A percentile compares a stretch with the other conserved stretches of the same genome.
These are phyloP conservation scores for Sporopachydermia quercuum DNA, from an alignment of 805 yeast genomes.

Conservation along the genomic window DNA sequence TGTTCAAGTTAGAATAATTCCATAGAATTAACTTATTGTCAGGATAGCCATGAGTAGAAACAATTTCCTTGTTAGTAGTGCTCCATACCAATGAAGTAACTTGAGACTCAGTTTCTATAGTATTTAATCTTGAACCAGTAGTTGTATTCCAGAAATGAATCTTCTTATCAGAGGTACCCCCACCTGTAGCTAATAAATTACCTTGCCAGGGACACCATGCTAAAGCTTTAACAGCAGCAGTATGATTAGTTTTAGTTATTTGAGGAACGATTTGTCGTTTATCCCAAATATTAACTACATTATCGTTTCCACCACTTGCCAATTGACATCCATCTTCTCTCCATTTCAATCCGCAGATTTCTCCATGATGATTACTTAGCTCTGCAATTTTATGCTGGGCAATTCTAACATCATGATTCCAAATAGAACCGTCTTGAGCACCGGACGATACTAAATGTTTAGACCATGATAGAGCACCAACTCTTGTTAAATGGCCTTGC, in stretches of 20 bases:
- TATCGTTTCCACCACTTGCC: constrained; percentile 92
- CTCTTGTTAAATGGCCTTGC: constrained; percentile 58
- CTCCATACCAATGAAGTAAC: constrained; percentile 94
- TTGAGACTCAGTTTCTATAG: constrained; percentile 86
- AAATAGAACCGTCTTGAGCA: constrained; percentile 68
- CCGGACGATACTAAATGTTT: constrained; percentile 77
- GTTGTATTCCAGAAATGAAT: constrained; percentile 93
- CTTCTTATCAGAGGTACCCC: constrained; percentile 80
- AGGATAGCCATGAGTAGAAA: constrained; percentile 90
- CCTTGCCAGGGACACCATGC: constrained; percentile 88
- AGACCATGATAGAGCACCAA: constrained; percentile 78
- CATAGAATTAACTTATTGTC: constrained; percentile 70
- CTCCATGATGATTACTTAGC: constrained; percentile 62
- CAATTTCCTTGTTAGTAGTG: constrained; percentile 42
- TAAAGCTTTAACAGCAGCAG: constrained; percentile 89
- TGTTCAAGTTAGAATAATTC: constrained; percentile 72
- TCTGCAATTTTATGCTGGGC: constrained; percentile 56
- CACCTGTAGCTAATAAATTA: constrained; percentile 86
- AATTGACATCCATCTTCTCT: constrained; percentile 70
- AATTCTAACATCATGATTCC: constrained; percentile 80
- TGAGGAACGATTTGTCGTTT: constrained; percentile 51
- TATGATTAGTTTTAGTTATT: constrained; percentile 65
- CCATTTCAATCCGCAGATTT: constrained; percentile 86
- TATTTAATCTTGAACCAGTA: constrained; percentile 73
- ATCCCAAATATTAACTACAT: constrained; percentile 88